phyloP scores from a whole-genome alignment of 75 land plant species.

The Pseudotsuga menziesii region DNA sequence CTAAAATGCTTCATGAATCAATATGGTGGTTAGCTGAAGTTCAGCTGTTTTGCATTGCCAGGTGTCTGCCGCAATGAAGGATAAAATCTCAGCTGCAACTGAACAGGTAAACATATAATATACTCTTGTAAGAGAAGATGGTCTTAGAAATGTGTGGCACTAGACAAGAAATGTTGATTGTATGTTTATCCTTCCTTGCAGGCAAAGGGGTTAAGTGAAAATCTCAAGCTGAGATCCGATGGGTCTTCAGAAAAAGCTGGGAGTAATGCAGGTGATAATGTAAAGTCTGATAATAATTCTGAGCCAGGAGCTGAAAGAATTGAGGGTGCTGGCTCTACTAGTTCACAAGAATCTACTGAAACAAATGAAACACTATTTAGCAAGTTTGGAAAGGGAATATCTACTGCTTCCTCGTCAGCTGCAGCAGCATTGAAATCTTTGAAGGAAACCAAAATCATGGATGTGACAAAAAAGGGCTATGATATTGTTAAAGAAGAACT shows the following conservation, averaged over 20 bases:
- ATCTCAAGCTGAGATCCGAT: not conserved
- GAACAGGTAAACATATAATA: slow-evolving; percentile 49
- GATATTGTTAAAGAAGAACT: slow-evolving; percentile 75
- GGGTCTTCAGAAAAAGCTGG: slow-evolving; percentile 13
- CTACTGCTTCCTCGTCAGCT: slow-evolving; percentile 31
- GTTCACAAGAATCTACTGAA: slow-evolving; percentile 7
- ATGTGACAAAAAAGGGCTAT: slow-evolving; percentile 66
- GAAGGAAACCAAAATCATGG: slow-evolving; percentile 55
- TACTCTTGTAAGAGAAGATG: not conserved
- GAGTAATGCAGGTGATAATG: not conserved
- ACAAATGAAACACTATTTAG: slow-evolving; percentile 28
- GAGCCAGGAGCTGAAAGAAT: slow-evolving; percentile 13
- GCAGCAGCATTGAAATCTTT: slow-evolving; percentile 36
- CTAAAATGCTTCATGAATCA: not conserved
- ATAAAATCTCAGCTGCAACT: slow-evolving; percentile 61
- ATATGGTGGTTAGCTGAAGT: not conserved
- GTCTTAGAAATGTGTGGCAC: not conserved
- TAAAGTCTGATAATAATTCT: slow-evolving; percentile 11
- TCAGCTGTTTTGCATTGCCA: slow-evolving; percentile 5
- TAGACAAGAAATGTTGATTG: not conserved
- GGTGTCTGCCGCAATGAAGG: slow-evolving; percentile 66
- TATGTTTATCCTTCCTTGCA: not conserved
- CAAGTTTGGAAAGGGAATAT: slow-evolving; percentile 28
- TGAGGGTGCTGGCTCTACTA: slow-evolving; percentile 21
- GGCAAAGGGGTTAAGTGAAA: slow-evolving; percentile 11